phyloP scores from a whole-genome alignment of 2,329 filamentous ascomycete species.

The Zymoseptoria pseudotritici region DNA sequence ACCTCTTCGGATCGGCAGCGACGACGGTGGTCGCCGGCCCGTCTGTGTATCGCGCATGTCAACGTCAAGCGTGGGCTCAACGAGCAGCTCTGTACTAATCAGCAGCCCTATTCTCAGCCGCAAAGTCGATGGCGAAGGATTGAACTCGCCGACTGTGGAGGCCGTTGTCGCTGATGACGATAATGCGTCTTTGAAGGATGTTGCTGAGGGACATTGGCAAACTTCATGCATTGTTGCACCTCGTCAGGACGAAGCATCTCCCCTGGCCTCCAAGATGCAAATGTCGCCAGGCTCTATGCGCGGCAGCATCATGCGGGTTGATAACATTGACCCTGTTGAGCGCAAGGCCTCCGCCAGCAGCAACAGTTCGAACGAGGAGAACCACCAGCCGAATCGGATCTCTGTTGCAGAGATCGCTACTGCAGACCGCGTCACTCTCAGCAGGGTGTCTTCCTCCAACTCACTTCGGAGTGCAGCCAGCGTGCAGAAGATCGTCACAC shows the following conservation, averaged over 20 bases:
- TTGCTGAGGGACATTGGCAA: conserved; percentile 31
- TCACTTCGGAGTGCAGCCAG: conserved; percentile 19
- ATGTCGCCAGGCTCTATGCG: conserved; percentile 21
- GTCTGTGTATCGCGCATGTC: conserved; percentile 32
- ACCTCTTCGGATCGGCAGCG: conserved; percentile 5
- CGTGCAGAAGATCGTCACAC: conserved; percentile 29
- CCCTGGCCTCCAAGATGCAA: conserved; percentile 14
- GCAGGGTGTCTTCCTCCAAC: conserved; percentile 28
- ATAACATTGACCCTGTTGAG: conserved; percentile 15
- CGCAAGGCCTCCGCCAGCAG: conserved; percentile 20
- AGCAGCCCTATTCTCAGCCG: conserved; percentile 30
- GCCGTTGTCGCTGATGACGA: conserved; percentile 21
- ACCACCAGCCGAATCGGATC: conserved; percentile 18
- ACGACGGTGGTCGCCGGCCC: conserved; percentile 8
- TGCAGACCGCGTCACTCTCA: conserved; percentile 31
- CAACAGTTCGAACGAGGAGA: conserved; percentile 17
- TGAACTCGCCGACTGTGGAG: conserved; percentile 22
- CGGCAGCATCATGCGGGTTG: conserved; percentile 23
- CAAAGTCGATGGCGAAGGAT: conserved; percentile 10
- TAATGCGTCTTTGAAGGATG: conserved; percentile 29
- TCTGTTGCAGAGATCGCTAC: conserved; percentile 28
- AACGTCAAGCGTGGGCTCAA: conserved; percentile 34
- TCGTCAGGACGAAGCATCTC: conserved; percentile 19
- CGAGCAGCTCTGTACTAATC: conserved; percentile 35
- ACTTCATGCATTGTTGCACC: conserved; percentile 28